Conservation (phyloP, 2,329 filamentous ascomycete genomes). For the Orbilia oligospora region DNA sequence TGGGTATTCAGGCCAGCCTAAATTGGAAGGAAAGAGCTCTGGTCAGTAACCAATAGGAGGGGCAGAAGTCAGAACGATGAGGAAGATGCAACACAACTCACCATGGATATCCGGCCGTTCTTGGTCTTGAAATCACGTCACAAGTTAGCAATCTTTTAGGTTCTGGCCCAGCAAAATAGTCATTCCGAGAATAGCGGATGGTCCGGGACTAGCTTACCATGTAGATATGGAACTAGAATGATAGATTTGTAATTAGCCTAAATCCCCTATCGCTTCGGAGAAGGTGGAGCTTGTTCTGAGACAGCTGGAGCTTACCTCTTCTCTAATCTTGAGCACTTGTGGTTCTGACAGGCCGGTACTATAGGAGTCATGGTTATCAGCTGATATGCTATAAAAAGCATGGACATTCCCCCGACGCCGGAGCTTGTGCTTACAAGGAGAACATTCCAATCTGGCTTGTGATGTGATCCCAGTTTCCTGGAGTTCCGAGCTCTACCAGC, state of each 20-base stretch:
- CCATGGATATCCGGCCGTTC: constrained; percentile 86
- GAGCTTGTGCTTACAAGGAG: constrained; percentile 72
- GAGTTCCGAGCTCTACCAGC: constrained; percentile 92
- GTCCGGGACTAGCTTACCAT: constrained; percentile 69
- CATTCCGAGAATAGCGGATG: constrained; percentile 17
- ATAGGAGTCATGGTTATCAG: constrained; percentile 33
- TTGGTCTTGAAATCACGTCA: constrained; percentile 73
- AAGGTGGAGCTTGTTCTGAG: constrained; percentile 42
- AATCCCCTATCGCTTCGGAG: constrained; percentile 38
- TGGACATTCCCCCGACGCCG: constrained; percentile 7
- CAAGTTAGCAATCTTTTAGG: constrained; percentile 33
- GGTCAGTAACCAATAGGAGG: constrained; percentile 54
- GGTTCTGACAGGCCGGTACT: constrained; percentile 89
- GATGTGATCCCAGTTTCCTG: constrained; percentile 99
- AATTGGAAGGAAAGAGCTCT: constrained; percentile 47
- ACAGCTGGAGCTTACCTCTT: constrained; percentile 74
- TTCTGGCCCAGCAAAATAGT: constrained; percentile 40
- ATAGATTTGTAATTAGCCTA: constrained; percentile 34
- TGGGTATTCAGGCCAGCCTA: constrained; percentile 58
- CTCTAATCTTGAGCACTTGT: constrained; percentile 91
- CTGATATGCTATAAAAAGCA: constrained; percentile 19
- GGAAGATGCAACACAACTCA: constrained; percentile 75
- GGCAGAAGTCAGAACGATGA: constrained; percentile 29
- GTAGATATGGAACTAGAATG: constrained; percentile 85
- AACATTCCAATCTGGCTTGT: constrained; percentile 99